Base-by-base conservation (phyloP, 768 basidiomycete species). In the Serendipita sp. region DNA sequence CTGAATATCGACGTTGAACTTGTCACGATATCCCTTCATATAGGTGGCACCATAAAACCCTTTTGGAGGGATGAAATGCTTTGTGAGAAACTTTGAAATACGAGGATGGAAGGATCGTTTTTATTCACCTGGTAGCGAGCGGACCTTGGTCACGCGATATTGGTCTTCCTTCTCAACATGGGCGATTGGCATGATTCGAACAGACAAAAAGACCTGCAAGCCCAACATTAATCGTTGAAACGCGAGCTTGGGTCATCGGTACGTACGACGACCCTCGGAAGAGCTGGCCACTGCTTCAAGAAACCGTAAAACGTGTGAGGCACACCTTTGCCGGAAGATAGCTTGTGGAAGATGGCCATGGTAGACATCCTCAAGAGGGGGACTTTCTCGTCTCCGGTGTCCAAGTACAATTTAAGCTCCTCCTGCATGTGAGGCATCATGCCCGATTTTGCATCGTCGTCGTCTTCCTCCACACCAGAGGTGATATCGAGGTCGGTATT, bases 231-330 rank as follows among this genome's bases (percentile, higher is more conserved):
- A 44, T 28, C 23, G 60, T 30, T 18, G 44, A 1, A 7, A 62
- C 15, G 8, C 3, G 18, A 38, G n/a, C 64, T 45, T 11, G 7
- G n/a, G n/a, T n/a, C n/a, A n/a, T n/a, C n/a, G n/a, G n/a, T n/a
- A 78, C 82, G 67, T 68, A 84, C 84, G 16, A 84, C 80, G 32
- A 86, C 78, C 2, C 78, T 76, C 38, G 86, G 86, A n/a, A 88
- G 76, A 15, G 84, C 80, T 23, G 85, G 85, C 82, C 84, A 84
- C 69, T 82, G 84, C 3, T 80, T 78, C 35, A 86, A 74, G 70
- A 86, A 84, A 1, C 80, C 82, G 77, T 79, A 76, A 66, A 86
- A 88, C 0, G 83, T 80, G 65, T 85, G 84, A 3, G 86, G 86
- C 5, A 83, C 81, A 45, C 85, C 84, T 52, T 75, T 75, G 2